phyloP scores from a whole-genome alignment of 768 basidiomycete species.

The Guyanaporus albipodus region DNA sequence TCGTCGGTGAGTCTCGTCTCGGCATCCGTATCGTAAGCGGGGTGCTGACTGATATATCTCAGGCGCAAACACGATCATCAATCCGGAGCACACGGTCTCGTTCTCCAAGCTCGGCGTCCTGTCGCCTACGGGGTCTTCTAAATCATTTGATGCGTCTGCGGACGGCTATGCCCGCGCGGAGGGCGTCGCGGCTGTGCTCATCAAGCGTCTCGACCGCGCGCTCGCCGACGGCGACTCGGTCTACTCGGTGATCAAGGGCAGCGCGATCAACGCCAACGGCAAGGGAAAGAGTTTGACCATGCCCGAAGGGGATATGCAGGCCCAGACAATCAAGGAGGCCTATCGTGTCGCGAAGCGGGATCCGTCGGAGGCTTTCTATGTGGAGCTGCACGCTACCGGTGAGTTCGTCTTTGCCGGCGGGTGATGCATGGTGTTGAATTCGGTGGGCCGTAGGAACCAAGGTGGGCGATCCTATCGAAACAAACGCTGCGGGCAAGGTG shows the following conservation, averaged over 20 bases:
- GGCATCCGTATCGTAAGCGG: no score
- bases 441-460: slow-evolving; percentile 33
- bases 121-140: slow-evolving; percentile 32
- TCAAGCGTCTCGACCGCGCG: slow-evolving; percentile 34
- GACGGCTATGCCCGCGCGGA: slow-evolving; percentile 33
- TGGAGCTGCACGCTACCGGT: slow-evolving; percentile 51
- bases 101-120: slow-evolving; percentile 33
- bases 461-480: slow-evolving; percentile 48
- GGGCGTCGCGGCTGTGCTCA: slow-evolving; percentile 29
- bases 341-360: slow-evolving; percentile 27
- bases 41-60: slow-evolving; percentile 1
- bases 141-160: slow-evolving; percentile 31
- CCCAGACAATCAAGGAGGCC: slow-evolving; percentile 31
- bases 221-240: slow-evolving; percentile 29
- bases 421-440: neutral
- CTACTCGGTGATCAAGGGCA: slow-evolving; percentile 30
- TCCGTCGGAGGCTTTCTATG: slow-evolving; percentile 42
- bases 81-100: slow-evolving; percentile 24
- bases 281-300: slow-evolving; percentile 34
- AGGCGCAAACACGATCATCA: slow-evolving; percentile 29
- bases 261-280: slow-evolving; percentile 33
- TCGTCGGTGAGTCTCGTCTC: slow-evolving; percentile 25
- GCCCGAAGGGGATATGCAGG: slow-evolving; percentile 34
- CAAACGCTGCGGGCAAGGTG: slow-evolving; percentile 43
- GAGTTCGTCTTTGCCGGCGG: neutral